phyloP scores from a whole-genome alignment of 495 filamentous ascomycete species.

The Chaetomium tenue region DNA sequence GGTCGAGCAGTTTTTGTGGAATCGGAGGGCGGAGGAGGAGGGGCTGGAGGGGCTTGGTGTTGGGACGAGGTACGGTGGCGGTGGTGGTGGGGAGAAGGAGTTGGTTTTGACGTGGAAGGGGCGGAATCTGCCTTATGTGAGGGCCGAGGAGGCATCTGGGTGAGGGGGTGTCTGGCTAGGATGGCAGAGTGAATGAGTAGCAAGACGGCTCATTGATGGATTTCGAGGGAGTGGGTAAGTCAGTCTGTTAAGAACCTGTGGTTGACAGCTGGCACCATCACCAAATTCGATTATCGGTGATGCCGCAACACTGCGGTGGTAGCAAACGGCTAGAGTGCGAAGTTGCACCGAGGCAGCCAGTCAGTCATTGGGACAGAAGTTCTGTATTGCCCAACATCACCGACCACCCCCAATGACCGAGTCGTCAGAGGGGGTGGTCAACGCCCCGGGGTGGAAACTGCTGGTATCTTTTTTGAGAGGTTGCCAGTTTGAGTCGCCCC shows the following conservation, averaged over 20 bases:
- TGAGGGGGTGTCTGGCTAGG: background rate
- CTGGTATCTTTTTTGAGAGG: background rate
- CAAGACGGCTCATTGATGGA: too few species aligned
- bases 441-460: background rate
- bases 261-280: background rate
- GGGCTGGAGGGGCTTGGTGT: slow-evolving; percentile 66
- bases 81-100: slow-evolving; percentile 22
- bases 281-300: too few species aligned
- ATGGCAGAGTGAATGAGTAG: background rate
- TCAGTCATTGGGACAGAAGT: background rate
- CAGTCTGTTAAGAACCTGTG: background rate
- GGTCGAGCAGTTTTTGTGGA: slow-evolving; percentile 69
- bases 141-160: background rate
- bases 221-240: background rate
- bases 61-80: slow-evolving; percentile 48
- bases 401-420: slow-evolving; percentile 7
- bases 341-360: too few species aligned
- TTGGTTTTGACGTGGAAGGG: slow-evolving; percentile 60
- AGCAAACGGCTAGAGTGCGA: background rate
- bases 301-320: background rate
- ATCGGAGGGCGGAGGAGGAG: slow-evolving; percentile 57
- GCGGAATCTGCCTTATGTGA: slow-evolving; percentile 35
- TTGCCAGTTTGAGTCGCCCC: background rate
- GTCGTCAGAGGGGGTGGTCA: slow-evolving; percentile 6
- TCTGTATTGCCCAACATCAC: background rate